Conservation (phyloP, 2,329 filamentous ascomycete genomes). For the Didymellaceae sp. region DNA sequence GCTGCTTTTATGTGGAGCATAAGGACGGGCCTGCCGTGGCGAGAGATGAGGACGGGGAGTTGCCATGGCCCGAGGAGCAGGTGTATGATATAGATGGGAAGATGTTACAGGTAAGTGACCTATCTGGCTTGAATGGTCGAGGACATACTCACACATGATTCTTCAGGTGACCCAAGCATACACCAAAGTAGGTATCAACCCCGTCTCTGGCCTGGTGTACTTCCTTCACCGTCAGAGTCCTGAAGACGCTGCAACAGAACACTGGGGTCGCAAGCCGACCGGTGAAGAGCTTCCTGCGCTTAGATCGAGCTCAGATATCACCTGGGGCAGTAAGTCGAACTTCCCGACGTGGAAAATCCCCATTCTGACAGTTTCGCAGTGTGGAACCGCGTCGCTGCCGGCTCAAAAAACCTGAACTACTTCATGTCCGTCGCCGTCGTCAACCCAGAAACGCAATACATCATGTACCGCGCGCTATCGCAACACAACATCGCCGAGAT, state of each 20-base stretch:
- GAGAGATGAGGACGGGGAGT: conserved; percentile 1
- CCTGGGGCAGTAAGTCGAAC: conserved; percentile 20
- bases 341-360: no score
- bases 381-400: conserved; percentile 11
- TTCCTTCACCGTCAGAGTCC: conserved; percentile 16
- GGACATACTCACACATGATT: background rate
- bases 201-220: conserved; percentile 16
- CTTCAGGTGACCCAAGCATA: conserved; percentile 16
- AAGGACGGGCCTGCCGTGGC: conserved; percentile 6
- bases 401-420: conserved; percentile 7
- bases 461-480: background rate
- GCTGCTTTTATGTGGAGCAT: conserved; percentile 19
- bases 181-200: conserved; percentile 15
- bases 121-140: background rate
- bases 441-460: conserved; percentile 8
- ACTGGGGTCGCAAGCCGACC: background rate
- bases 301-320: conserved; percentile 20
- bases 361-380: background rate
- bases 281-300: conserved; percentile 9
- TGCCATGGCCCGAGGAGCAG: conserved; percentile 11
- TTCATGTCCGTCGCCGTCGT: conserved; percentile 10
- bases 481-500: background rate
- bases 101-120: conserved; percentile 6
- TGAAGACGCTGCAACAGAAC: background rate
- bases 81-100: conserved; percentile 10